Evolutionary conservation across 2,329 filamentous ascomycete species (phyloP), one percentile per base, ranked within the genome.

Genomic region (Phialophora verrucosa): DNA sequence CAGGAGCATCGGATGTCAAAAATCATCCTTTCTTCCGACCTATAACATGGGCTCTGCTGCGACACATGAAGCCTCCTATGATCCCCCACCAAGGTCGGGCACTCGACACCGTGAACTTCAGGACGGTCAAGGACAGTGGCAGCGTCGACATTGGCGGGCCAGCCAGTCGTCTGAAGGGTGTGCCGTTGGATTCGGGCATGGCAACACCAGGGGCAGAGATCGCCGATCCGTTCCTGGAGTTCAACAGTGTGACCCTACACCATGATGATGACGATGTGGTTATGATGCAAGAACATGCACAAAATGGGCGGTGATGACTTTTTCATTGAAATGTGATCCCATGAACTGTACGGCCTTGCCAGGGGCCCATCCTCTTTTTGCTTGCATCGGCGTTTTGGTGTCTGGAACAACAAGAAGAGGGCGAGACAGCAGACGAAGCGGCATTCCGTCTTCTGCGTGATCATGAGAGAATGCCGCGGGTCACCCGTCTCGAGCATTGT

Each of bases 41-140:
- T 17, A 98, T 94, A 3, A 93, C 96, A 76, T 99, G 95, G 95
- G 95, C 95, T 27, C 85, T 99, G 47, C 92, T 99, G 72, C 91
- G 95, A 62, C 95, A 99, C 78, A 95, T 93, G 90, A 98, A 97
- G 79, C 95, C 95, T 35, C 95, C 95, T 0, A 99, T 99, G 80
- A 90, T 98, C 51, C 95, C 95, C 10, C 90, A 96, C 74, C 90
- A 94, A 77, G 93, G 93, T 62, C 90, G 91, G 63, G 95, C 91
- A 55, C 89, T 95, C 72, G 95, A 99, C 78, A 97, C 95, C 0
- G 84, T 97, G 75, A 99, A 99, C 79, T 99, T 99, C 85, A 88
- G 95, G 71, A 97, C 96, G 74, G 93, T 99, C 65, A 99, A 98
- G 81, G 95, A 99, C 80, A 96, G 92, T 74, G 91, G 94, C 74